Percentiles rank a stretch among this genome's conserved stretches.
Conservation (phyloP, 225 moss, liverwort and hornwort genomes). For the Bryoerythrophyllum caledonicum region DNA sequence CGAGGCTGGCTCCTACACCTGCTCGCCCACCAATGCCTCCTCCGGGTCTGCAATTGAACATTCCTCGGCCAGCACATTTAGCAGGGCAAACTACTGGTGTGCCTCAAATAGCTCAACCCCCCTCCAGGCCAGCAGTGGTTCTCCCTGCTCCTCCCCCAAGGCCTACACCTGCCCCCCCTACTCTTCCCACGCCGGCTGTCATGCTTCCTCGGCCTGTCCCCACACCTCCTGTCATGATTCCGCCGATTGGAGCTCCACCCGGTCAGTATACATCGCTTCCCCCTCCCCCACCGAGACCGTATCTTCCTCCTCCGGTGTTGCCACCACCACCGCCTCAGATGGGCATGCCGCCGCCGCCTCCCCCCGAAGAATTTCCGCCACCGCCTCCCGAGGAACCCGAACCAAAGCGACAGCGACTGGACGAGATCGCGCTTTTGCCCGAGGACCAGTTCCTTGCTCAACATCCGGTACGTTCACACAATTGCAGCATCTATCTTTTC, state of each 20-base stretch:
- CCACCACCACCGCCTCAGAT: conserved; percentile 89
- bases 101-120: conserved; percentile 58
- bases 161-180: conserved; percentile 60
- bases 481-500: conserved; percentile 1
- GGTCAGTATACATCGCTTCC: conserved; percentile 59
- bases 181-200: conserved; percentile 64
- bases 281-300: conserved; percentile 80
- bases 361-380: conserved; percentile 92
- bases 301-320: conserved; percentile 56
- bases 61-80: conserved; percentile 77
- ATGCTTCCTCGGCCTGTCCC: conserved; percentile 72
- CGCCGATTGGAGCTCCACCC: conserved; percentile 49
- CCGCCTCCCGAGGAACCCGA: conserved; percentile 99
- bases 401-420: conserved; percentile 94
- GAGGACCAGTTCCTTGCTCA: conserved; percentile 99
- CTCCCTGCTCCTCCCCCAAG: conserved; percentile 69
- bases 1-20: conserved; percentile 90
- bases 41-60: conserved; percentile 88
- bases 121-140: conserved; percentile 65
- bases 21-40: conserved; percentile 93
- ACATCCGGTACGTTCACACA: conserved; percentile 76
- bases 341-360: conserved; percentile 89
- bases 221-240: conserved; percentile 62
- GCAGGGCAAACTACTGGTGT: conserved; percentile 48
- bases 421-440: conserved; percentile 77